phyloP scores from a whole-genome alignment of 306 rosid species.

The Cicer arietinum region DNA sequence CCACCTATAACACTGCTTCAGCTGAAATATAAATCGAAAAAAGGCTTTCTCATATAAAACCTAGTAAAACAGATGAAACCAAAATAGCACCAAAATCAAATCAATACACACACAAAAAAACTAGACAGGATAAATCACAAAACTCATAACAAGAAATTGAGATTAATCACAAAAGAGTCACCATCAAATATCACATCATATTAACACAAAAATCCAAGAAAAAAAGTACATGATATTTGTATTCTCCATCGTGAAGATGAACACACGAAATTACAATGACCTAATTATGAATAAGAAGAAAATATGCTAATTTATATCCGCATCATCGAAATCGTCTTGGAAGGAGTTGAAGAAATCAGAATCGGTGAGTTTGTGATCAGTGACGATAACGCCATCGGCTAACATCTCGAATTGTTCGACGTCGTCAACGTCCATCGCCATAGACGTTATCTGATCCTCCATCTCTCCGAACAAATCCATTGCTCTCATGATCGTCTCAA shows the following conservation, averaged over 20 bases:
- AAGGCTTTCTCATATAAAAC: background rate
- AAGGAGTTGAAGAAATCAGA: constrained; percentile 81
- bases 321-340: constrained; percentile 81
- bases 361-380: constrained; percentile 79
- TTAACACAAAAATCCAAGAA: constrained; percentile 22
- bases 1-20: constrained; percentile 5
- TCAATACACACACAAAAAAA: background rate
- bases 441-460: constrained; percentile 80
- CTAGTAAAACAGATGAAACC: background rate
- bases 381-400: constrained; percentile 62
- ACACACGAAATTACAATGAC: background rate
- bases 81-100: background rate
- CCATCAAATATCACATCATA: background rate
- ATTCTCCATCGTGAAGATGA: background rate
- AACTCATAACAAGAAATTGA: background rate
- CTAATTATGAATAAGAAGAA: background rate
- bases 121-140: background rate
- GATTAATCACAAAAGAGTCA: constrained; percentile 5
- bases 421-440: constrained; percentile 96
- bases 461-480: constrained; percentile 76
- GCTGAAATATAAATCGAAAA: background rate
- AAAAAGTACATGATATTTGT: background rate
- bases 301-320: constrained; percentile 63
- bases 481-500: constrained; percentile 51
- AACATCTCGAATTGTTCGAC: constrained; percentile 71